Conservation (phyloP, 495 filamentous ascomycete genomes). For the Xylaria longipes region DNA sequence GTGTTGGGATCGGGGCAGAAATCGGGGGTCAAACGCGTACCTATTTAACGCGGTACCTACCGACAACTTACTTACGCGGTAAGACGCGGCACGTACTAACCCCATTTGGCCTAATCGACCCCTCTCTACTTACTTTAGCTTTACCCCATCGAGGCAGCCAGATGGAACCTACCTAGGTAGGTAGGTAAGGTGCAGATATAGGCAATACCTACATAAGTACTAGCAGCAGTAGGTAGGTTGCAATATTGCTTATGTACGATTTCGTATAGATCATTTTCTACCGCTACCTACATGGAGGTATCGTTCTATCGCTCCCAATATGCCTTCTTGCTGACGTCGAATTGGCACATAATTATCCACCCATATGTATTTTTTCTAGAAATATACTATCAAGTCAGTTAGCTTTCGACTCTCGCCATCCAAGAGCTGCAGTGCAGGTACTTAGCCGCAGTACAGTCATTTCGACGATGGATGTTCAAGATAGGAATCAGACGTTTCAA, state of each 20-base stretch:
- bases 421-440: neutral
- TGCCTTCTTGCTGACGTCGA: too few relatives aligned
- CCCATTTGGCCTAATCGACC: neutral
- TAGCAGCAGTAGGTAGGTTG: neutral
- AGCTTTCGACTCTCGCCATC: neutral
- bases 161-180: neutral
- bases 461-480: constrained; percentile 29
- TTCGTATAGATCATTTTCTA: neutral
- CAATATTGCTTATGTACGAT: neutral
- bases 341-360: neutral
- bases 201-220: too few relatives aligned
- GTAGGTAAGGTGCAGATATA: neutral
- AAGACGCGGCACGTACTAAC: constrained; percentile 14
- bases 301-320: too few relatives aligned
- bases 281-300: too few relatives aligned
- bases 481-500: constrained; percentile 39
- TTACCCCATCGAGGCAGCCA: neutral
- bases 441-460: neutral
- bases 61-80: constrained; percentile 1
- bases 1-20: too few relatives aligned
- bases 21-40: neutral
- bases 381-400: neutral
- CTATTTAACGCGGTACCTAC: neutral
- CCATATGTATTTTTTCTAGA: neutral
- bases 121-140: neutral